Conservation (phyloP, 345 rosid genomes). For the Gossypium stocksii region DNA sequence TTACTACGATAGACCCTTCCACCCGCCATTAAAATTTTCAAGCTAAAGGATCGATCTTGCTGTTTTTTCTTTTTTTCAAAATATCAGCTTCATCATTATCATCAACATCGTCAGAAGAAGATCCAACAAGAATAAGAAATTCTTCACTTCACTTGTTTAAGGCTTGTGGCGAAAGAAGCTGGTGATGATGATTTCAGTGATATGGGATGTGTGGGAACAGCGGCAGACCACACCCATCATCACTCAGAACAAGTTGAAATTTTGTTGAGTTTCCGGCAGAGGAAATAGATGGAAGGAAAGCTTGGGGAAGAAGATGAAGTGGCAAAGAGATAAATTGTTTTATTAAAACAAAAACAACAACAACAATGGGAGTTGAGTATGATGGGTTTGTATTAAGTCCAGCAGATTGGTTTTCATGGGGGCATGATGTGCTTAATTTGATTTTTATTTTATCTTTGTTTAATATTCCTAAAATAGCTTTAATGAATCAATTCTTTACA, state of each 20-base stretch:
- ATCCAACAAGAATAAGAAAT: neutral
- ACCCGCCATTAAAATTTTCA: constrained; percentile 36
- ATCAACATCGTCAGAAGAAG: neutral
- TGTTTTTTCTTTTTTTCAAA: neutral
- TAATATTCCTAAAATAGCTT: neutral
- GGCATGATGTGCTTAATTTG: neutral
- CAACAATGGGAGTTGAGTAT: neutral
- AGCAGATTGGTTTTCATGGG: neutral
- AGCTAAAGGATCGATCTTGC: neutral
- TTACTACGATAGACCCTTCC: constrained; percentile 23
- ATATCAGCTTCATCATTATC: constrained; percentile 13
- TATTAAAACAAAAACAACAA: no score
- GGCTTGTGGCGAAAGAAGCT: constrained; percentile 76
- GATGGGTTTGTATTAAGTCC: constrained; percentile 22
- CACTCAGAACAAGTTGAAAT: constrained; percentile 36
- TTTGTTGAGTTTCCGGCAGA: constrained; percentile 3
- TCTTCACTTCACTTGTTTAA: constrained; percentile 8
- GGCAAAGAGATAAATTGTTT: neutral
- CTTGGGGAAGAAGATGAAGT: neutral
- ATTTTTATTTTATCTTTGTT: neutral
- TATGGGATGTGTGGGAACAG: constrained; percentile 65
- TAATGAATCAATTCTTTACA: constrained; percentile 1
- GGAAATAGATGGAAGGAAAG: neutral
- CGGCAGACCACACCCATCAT: constrained; percentile 70
- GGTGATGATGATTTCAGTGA: constrained; percentile 73